Percentiles rank a stretch among this genome's conserved stretches.
These are phyloP conservation scores for Euphorbia schlechtendalii DNA, from an alignment of 441 rosid genomes.

Conservation along the genomic window DNA sequence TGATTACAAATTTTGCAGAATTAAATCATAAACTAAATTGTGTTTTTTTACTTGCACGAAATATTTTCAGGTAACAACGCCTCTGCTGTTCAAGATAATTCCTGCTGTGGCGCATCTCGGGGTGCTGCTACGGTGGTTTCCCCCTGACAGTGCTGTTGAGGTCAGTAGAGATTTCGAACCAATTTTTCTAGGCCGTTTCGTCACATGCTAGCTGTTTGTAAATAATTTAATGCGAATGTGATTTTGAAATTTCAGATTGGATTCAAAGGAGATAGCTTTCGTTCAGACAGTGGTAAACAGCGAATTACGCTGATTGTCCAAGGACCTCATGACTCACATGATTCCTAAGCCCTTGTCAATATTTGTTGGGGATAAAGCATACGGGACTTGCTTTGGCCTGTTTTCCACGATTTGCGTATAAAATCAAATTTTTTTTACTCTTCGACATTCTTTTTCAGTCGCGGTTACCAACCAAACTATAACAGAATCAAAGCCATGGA, in stretches of 20 bases:
- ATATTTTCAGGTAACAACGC: slow-evolving; percentile 70
- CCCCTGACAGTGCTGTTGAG: slow-evolving; percentile 63
- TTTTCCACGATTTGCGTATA: slow-evolving; percentile 15
- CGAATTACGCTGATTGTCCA: slow-evolving; percentile 30
- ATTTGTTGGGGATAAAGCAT: too few species aligned
- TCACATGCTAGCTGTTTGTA: background rate
- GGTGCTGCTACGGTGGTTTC: slow-evolving; percentile 83
- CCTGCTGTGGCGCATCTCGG: slow-evolving; percentile 92
- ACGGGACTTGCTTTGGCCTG: slow-evolving; percentile 12
- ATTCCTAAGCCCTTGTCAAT: too few species aligned
- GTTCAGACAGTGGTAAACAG: slow-evolving; percentile 44
- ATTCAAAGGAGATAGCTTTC: slow-evolving; percentile 39
- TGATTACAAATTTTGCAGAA: background rate
- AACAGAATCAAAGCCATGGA: slow-evolving; percentile 3
- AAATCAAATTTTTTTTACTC: background rate
- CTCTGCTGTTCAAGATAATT: slow-evolving; percentile 89
- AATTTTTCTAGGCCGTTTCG: background rate
- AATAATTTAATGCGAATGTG: slow-evolving; percentile 12
- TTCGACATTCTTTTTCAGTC: background rate
- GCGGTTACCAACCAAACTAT: background rate
- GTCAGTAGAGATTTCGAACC: slow-evolving; percentile 27
- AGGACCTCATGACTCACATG: slow-evolving; percentile 39
- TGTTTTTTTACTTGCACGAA: background rate
- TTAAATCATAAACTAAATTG: background rate
- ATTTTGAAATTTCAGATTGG: slow-evolving; percentile 32